Base-by-base conservation (phyloP, 805 yeast species). In the Kodamaea laetipori region DNA sequence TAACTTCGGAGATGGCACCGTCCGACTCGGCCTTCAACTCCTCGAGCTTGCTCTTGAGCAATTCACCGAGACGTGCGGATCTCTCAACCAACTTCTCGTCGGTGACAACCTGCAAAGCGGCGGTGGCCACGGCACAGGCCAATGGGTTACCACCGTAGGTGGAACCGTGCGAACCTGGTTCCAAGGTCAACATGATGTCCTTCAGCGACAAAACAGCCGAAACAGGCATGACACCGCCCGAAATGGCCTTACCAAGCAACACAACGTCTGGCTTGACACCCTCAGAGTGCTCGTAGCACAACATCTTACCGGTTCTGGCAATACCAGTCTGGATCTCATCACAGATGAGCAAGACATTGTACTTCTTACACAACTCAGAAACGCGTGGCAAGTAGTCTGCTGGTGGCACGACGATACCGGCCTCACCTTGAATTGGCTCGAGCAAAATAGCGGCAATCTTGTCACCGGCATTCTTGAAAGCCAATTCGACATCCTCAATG, bases 341-440 rank as follows among this genome's bases (percentile, higher is more conserved):
- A 61, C 96, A 89, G 67, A 92, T 90, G 57, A 92, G 78, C 62
- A 92, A 73, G 25, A 88, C 90, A 58, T 92, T 90, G 76, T 90
- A 75, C 67, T 89, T 70, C 57, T 80, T 80, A 73, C 97, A 89
- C 49, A 89, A 74, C 43, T 69, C 81, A 53, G 79, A 78, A 24
- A 90, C 96, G 55, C 74, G 71, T 41, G 81, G 67, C 53, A 92
- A 77, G 71, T 90, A 92, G 56, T 80, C 95, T 39, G 63, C 69
- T 52, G 94, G 94, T 42, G 98, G 97, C 18, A 90, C 97, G 19
- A 90, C 92, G 53, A 92, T 92, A 55, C 98, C 98, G 25, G 98
- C 98, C 66, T 92, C 98, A 64, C 98, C 98, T 67, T 92, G 98
- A 59, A 90, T 90, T 50, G 97, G 97, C 71, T 92, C 98, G 55